Conservation (phyloP, 2,329 filamentous ascomycete species). For the Pseudodiploospora longispora region DNA sequence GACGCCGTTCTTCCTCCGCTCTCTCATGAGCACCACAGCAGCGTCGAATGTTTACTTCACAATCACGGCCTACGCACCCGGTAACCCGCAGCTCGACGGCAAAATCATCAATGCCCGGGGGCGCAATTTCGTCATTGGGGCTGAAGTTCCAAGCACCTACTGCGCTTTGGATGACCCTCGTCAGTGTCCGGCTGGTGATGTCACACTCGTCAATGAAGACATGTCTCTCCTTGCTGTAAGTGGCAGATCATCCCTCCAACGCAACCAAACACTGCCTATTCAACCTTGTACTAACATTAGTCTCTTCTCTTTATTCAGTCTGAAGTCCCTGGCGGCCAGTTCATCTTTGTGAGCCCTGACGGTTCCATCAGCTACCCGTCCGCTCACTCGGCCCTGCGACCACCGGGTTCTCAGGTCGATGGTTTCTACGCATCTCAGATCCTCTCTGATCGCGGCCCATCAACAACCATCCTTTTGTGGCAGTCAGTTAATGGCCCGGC, state of each 20-base stretch:
- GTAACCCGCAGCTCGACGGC: slow-evolving; percentile 13
- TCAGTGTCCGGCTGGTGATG: slow-evolving; percentile 18
- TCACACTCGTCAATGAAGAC: slow-evolving; percentile 18
- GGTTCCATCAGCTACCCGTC: slow-evolving; percentile 49
- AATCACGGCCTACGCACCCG: slow-evolving; percentile 17
- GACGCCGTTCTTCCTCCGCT: too few species aligned
- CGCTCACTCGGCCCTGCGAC: slow-evolving; percentile 45
- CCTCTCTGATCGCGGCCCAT: slow-evolving; percentile 14
- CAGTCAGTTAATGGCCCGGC: slow-evolving; percentile 11
- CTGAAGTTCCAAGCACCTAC: slow-evolving; percentile 16
- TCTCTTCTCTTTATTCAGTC: slow-evolving; percentile 22
- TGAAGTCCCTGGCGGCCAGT: slow-evolving; percentile 55
- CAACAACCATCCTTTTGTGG: slow-evolving; percentile 17
- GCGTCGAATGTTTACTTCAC: slow-evolving; percentile 15
- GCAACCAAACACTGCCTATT: accelerated
- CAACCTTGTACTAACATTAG: not conserved
- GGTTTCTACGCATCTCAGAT: slow-evolving; percentile 35
- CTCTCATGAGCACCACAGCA: not conserved
- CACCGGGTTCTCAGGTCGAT: slow-evolving; percentile 39
- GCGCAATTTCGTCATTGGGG: slow-evolving; percentile 20
- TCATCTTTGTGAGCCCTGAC: slow-evolving; percentile 46
- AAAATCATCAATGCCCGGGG: slow-evolving; percentile 19
- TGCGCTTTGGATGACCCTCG: slow-evolving; percentile 13
- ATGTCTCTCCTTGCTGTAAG: slow-evolving; percentile 22
- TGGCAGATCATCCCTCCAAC: not conserved